phyloP scores from a whole-genome alignment of 2,329 filamentous ascomycete species.

The Alternaria sp. region DNA sequence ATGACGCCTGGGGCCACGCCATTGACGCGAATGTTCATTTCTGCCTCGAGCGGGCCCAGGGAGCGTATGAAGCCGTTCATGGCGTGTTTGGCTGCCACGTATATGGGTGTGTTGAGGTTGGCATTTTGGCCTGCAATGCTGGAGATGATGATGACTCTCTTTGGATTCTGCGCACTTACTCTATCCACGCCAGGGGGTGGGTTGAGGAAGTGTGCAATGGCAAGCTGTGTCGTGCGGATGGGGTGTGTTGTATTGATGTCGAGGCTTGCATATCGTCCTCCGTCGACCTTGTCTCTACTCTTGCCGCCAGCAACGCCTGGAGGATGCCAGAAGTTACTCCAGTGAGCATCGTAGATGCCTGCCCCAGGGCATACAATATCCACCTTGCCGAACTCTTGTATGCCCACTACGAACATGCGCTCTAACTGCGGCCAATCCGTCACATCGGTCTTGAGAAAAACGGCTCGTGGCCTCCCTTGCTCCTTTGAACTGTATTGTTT shows the following conservation, averaged over 20 bases:
- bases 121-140: conserved; percentile 56
- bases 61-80: conserved; percentile 60
- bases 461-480: conserved; percentile 44
- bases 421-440: conserved; percentile 48
- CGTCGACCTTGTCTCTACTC: conserved; percentile 46
- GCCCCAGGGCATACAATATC: conserved; percentile 61
- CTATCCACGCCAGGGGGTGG: conserved; percentile 39
- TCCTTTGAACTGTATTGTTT: conserved; percentile 36
- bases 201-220: conserved; percentile 57
- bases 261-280: conserved; percentile 45
- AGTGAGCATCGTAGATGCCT: conserved; percentile 59
- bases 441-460: conserved; percentile 58
- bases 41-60: conserved; percentile 59
- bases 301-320: conserved; percentile 46
- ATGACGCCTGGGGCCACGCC: conserved; percentile 68
- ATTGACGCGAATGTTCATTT: conserved; percentile 64
- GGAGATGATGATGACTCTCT: conserved; percentile 56
- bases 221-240: conserved; percentile 58
- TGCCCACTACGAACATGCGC: conserved; percentile 44
- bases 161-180: conserved; percentile 53
- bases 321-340: conserved; percentile 60
- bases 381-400: conserved; percentile 45
- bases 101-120: conserved; percentile 50
- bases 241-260: conserved; percentile 61
- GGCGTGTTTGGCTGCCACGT: conserved; percentile 58